Base-by-base conservation (phyloP, 257 asterid genomes). In the Verbascum thapsus region DNA sequence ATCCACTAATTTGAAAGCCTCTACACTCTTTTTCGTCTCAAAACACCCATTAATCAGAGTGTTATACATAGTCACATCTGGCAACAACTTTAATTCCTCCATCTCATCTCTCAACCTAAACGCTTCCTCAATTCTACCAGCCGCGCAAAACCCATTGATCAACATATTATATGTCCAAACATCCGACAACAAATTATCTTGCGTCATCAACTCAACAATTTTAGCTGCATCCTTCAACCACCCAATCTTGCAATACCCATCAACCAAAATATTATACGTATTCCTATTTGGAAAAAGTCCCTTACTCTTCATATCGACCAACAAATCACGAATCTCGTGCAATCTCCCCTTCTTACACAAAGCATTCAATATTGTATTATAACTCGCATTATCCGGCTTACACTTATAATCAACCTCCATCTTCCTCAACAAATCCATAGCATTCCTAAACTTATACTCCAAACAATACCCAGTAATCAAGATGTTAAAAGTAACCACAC, bases 181-280 rank as follows among this genome's bases (percentile, higher is more conserved):
- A 70, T 91, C 89, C 0, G 98, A 94, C 58, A 84, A 64, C n/a
- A 78, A 43, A 58, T 79, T 70, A 56, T 84, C 82, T 50, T 42
- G 83, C 8, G 72, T 78, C 98, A 91, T 91, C 68, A 88, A 61
- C 65, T 88, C 91, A 34, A 86, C 66, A 59, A 91, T 73, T 64
- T 72, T 62, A 53, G 83, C 82, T 44, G 96, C 96, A 39, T 91
- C 98, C 62, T 79, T 73, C 78, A 88, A 75, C 95, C 82, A 78
- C 47, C 96, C 96, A 76, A 83, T 74, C 66, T 68, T 82, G 69
- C 95, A 91, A 58, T 78, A 88, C 42, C 98, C 98, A 61, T 78
- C 66, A 4, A 86, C 91, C 82, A 91, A 79, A 44, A 81, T 84
- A 77, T 88, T 85, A 54, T 79, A 91, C 0, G 98, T 88, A 47